Evolutionary conservation across 2,329 filamentous ascomycete species (phyloP), one percentile per base, ranked within the genome.

Genomic region (Fusarium pilosicola): DNA sequence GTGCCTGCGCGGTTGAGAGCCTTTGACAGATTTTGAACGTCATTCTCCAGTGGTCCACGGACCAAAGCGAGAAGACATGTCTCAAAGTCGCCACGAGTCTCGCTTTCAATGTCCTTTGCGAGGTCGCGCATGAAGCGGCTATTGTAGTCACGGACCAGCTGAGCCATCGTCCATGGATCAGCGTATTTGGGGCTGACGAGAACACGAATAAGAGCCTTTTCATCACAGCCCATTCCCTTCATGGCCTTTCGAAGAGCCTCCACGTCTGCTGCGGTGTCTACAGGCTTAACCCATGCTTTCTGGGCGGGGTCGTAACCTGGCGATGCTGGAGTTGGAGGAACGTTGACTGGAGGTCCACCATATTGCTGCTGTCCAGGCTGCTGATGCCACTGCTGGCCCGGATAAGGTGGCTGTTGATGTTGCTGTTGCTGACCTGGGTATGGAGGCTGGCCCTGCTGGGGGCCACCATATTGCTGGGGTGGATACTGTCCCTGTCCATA

Each of bases 181-280:
- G 68, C 59, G 36, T 82, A 83, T 63, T 82, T 81, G 18, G 73
- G 68, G 39, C 65, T 76, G 0, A 80, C 72, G 15, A 83, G 70
- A 13, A 81, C 67, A 7, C 72, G 71, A 41, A 82, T 80, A 15
- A 83, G 61, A 0, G 79, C 73, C 5, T 70, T 61, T 58, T 83
- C 79, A 26, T 82, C 79, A 41, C 81, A 82, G 3, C 80, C 81
- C 72, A 80, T 79, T 13, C 79, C 80, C 65, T 81, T 80, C 81
- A 83, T 82, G 3, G 81, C 80, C 28, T 81, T 79, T 51, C 80
- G 76, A 4, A 83, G 58, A 3, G 67, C 49, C 65, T 82, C 79
- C 2, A 75, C 76, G 11, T 82, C 81, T 22, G 71, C 36, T 4
- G 69, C 24, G 8, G 80, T 82, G 38, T 83, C 76, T 17, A 81